Base-by-base conservation (phyloP, 2,329 filamentous ascomycete genomes). In the Lachnellula occidentalis region DNA sequence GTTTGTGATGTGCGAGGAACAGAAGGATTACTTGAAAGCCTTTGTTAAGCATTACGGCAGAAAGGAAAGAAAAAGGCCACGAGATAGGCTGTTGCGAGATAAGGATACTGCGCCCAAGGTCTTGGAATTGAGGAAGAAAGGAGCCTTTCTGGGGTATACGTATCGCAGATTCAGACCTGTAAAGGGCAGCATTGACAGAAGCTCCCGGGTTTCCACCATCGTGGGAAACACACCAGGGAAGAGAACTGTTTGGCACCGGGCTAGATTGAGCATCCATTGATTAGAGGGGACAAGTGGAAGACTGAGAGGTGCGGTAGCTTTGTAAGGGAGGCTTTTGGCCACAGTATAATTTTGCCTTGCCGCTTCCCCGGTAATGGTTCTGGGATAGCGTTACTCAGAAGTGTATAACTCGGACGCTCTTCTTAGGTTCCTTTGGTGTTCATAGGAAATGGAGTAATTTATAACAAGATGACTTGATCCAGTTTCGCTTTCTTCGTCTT, bases 81-180 rank as follows among this genome's bases (percentile, higher is more conserved):
- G 92, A n/a, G 94, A 99, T 70, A 87, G 87, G 64, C 72, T 97
- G 54, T 74, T 97, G 27, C 79, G 92, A 43, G 92, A 97, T 69
- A 78, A 78, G 24, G 72, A 75, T 8, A 79, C 86, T 6, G 86
- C 83, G 41, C 78, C 77, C 41, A 75, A 78, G 15, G 90, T 87
- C n/a, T 74, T 97, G 70, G 84, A 89, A 61, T 79, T 94, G 60
- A 81, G 94, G 56, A 95, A 92, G 72, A 81, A 80, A 68, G 87
- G 82, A 24, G 91, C 90, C 0, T 97, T 97, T 70, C 72, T 95
- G 58, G 92, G 92, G 1, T 99, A 99, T 69, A 90, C 88, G 2
- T 97, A 94, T 77, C 81, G 84, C 12, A 76, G 84, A 46, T 76
- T 76, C 43, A 61, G 61, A 31, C 51, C 53, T 3, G 48, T 51